Conservation (phyloP, 345 rosid genomes). For the Bretschneidera sinensis region DNA sequence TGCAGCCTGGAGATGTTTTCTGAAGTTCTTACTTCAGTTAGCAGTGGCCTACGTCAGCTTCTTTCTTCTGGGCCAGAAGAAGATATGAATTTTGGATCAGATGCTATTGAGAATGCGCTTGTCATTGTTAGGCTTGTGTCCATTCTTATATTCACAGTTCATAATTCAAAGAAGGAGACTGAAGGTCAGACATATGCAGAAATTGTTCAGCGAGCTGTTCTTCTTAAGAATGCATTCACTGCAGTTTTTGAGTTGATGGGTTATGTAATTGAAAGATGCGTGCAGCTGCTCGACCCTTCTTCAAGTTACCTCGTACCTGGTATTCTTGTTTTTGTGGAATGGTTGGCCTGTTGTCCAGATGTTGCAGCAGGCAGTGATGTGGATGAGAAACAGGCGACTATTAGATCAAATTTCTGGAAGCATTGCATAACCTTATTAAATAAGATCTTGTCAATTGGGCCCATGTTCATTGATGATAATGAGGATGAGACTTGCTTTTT, state of each 20-base stretch:
- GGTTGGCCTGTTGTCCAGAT: slow-evolving; percentile 92
- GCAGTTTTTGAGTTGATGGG: slow-evolving; percentile 82
- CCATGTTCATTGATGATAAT: slow-evolving; percentile 48
- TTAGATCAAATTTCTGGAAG: slow-evolving; percentile 66
- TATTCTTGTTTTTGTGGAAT: slow-evolving; percentile 76
- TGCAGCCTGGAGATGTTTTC: slow-evolving; percentile 86
- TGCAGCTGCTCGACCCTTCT: slow-evolving; percentile 60
- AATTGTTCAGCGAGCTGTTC: slow-evolving; percentile 82
- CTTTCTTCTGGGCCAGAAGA: slow-evolving; percentile 62
- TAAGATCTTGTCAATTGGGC: slow-evolving; percentile 47
- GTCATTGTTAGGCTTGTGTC: slow-evolving; percentile 68
- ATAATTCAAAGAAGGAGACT: slow-evolving; percentile 64
- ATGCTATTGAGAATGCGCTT: slow-evolving; percentile 58
- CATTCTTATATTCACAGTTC: slow-evolving; percentile 66
- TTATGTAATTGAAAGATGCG: slow-evolving; percentile 53
- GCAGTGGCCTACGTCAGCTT: slow-evolving; percentile 56
- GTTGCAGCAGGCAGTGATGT: slow-evolving; percentile 54
- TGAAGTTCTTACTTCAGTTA: slow-evolving; percentile 63
- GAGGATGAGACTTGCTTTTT: slow-evolving; percentile 83
- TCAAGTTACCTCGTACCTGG: slow-evolving; percentile 80
- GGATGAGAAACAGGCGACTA: slow-evolving; percentile 64
- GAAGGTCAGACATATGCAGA: slow-evolving; percentile 90
- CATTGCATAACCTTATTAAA: slow-evolving; percentile 62
- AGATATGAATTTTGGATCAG: slow-evolving; percentile 62
- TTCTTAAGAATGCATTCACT: slow-evolving; percentile 72